Evolutionary conservation across 305 asterid species (phyloP), one percentile per base, ranked within the genome.

Genomic region (Fraxinus baroniana): DNA sequence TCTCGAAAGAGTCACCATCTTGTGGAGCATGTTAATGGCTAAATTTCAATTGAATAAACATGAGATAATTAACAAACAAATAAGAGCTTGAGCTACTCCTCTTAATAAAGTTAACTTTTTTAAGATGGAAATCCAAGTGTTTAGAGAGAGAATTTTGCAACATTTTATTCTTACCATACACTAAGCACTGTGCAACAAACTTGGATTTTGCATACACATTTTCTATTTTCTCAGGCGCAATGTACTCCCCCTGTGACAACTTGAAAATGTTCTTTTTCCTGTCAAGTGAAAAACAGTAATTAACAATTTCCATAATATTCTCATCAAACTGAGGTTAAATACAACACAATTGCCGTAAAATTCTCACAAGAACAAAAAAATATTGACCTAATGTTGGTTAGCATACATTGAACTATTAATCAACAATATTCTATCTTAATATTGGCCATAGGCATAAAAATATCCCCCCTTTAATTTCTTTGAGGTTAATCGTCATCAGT

Each of bases 221-320:
- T 83, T 94, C 98, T 41, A 94, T 90, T 85, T 94, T 94, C 89
- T 94, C 97, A 0, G 98, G 98, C 55, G 98, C 97, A 62, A 94
- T 81, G 83, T 92, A 92, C 88, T 92, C 98, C 60, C 98, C 97
- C 81, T 94, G 97, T 57, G 97, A 91, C 83, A 93, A 80, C 89
- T 94, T 94, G 80, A 94, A 94, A 72, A 93, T 93, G 88, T 94
- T 94, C 88, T 93, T 94, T 86, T 93, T 94, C 93, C 97, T 93
- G 87, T 81, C 78, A 78, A 74, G 20, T 13, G 28, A 57, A 24
- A 80, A 71, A 44, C 44, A 72, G 72, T 15, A 33, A 36, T 52
- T 66, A 84, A 33, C 76, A 68, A 32, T 44, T 9, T 24, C n/a
- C 12, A 20, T n/a, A 20, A 44, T 7, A 66, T 17, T 33, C 24